Evolutionary conservation across 2,329 filamentous ascomycete species (phyloP).

Genomic region (Paradendryphiella salina): DNA sequence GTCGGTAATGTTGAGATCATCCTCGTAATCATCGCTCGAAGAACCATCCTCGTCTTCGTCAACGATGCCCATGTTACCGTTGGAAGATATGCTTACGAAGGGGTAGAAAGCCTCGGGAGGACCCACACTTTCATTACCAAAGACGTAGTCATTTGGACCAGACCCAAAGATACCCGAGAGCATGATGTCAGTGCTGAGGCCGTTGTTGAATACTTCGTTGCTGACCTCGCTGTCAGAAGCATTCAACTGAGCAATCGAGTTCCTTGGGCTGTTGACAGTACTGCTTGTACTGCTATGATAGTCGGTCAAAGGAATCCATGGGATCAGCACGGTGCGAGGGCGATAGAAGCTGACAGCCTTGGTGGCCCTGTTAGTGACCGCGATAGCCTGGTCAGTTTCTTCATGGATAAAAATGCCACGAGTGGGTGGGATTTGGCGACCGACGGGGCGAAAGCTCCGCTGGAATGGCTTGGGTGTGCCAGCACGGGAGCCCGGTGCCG

Average conservation of each 20-base stretch:
- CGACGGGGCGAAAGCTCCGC: conserved; percentile 33
- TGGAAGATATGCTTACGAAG: conserved; percentile 60
- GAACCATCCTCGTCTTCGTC: conserved; percentile 62
- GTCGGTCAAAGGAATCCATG: conserved; percentile 36
- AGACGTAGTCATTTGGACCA: conserved; percentile 49
- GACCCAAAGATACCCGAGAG: conserved; percentile 68
- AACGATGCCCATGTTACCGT: conserved; percentile 59
- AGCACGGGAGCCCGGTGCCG: conserved; percentile 48
- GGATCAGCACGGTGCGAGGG: conserved; percentile 35
- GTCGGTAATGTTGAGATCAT: conserved; percentile 50
- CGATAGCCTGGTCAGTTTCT: conserved; percentile 46
- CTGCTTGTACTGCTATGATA: conserved; percentile 47
- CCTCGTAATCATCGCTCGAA: conserved; percentile 60
- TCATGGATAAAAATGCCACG: conserved; percentile 46
- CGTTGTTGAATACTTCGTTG: conserved; percentile 41
- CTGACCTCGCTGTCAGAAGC: conserved; percentile 48
- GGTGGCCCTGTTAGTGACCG: conserved; percentile 47
- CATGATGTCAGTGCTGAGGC: conserved; percentile 67
- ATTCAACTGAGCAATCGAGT: conserved; percentile 42
- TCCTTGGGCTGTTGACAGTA: conserved; percentile 46
- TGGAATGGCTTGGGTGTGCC: conserved; percentile 47
- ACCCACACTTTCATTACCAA: conserved; percentile 67
- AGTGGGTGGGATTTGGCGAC: conserved; percentile 36
- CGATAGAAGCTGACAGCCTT: conserved; percentile 50
- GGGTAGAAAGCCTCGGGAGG: conserved; percentile 77